Evolutionary conservation across 1,139 yeast species (phyloP).

Genomic region (Yamadazyma songkhlaensis): DNA sequence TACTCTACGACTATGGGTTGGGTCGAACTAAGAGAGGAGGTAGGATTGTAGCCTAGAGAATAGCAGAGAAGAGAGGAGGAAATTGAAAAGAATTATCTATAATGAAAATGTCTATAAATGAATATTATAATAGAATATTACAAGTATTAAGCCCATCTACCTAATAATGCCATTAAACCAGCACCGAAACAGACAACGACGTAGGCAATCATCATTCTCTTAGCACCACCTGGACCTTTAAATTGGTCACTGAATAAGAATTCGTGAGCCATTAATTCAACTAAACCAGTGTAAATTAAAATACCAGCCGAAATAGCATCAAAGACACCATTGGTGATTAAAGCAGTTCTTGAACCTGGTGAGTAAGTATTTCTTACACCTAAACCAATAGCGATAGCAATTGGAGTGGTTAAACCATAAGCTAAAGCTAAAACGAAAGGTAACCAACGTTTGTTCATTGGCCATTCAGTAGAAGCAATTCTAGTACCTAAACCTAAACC

Average conservation of each 20-base stretch:
- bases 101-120: too few species aligned
- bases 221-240: slow-evolving; percentile 47
- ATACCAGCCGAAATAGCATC: slow-evolving; percentile 87
- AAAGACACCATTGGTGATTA: slow-evolving; percentile 73
- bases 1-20: too few species aligned
- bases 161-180: slow-evolving; percentile 81
- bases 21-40: too few species aligned
- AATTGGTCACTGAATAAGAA: slow-evolving; percentile 68
- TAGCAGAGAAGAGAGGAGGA: too few species aligned
- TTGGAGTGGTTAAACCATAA: slow-evolving; percentile 76
- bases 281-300: slow-evolving; percentile 78
- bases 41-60: too few species aligned
- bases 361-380: slow-evolving; percentile 72
- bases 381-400: slow-evolving; percentile 81
- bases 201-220: slow-evolving; percentile 37
- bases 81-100: too few species aligned
- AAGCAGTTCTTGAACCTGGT: slow-evolving; percentile 58
- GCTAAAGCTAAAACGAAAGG: slow-evolving; percentile 62
- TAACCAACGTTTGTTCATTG: slow-evolving; percentile 38
- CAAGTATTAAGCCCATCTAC: slow-evolving; percentile 72
- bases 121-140: too few species aligned
- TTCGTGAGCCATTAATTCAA: slow-evolving; percentile 87
- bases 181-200: slow-evolving; percentile 62
- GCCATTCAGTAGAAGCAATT: slow-evolving; percentile 73
- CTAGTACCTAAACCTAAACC: slow-evolving; percentile 91